Base-by-base conservation (phyloP, 306 rosid genomes). In the Betula pendula region DNA sequence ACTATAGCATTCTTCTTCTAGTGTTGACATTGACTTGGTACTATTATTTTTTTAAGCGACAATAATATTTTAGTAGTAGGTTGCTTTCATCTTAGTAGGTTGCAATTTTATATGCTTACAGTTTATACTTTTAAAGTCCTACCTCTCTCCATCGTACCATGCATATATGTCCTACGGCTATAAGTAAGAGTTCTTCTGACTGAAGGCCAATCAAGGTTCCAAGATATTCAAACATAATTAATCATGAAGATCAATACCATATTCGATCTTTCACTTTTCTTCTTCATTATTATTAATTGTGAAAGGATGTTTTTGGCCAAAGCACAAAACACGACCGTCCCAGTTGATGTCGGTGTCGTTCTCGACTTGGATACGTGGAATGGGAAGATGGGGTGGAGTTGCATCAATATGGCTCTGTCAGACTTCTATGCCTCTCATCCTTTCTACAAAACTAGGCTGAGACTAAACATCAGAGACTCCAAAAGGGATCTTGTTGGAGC, bases 361-460 rank as follows among this genome's bases (percentile, higher is more conserved):
- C 75, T 77, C 12, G 70, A 77, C 29, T 29, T 69, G 3, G 75
- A 60, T 59, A 25, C 16, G 12, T 19, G 20, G 47, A 1, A 9
- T 24, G 75, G 81, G 33, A 77, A 27, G 10, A 56, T 77, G 70
- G 49, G 71, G 12, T 56, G 68, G 68, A 72, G 76, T 60, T 76
- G 15, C 58, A 79, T 83, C 47, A 20, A 83, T 13, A 71, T 83
- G 79, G 81, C 81, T 20, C 79, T 83, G 17, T 43, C 75, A 1
- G 87, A 83, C 24, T 83, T 83, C 63, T 83, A 83, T 75, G 68
- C 51, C 20, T 75, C 71, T 29, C 74, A 65, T 62, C 17, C 55
- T 35, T 12, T 74, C 55, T 83, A 71, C 86, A 83, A 79, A 2
- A 83, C 86, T 16, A 73, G 78, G 49, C 75, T 83, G 45, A 60